Evolutionary conservation across 306 rosid genomes (phyloP), one percentile per base, ranked within the genome.

Genomic region (Castanospermum australe): DNA sequence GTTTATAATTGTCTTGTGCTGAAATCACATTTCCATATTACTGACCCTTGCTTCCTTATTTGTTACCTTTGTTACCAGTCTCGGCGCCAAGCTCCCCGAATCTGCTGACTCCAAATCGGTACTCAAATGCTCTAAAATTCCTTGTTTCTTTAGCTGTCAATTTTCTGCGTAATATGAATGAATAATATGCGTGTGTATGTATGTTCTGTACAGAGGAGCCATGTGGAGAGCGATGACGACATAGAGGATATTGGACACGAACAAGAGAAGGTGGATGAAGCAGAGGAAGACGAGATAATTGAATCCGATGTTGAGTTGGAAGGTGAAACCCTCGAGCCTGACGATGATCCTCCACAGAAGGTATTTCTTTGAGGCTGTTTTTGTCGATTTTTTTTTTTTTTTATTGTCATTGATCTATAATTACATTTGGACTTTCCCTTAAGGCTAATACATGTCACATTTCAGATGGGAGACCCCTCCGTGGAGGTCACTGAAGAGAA

Each of bases 301-400:
- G 98, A 93, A 82, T 93, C 98, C 10, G 98, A 93, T 79, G 36
- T 93, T 22, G 98, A 93, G 75, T 88, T 93, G 2, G 98, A 93
- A 74, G 98, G 97, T 65, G 98, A 93, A 39, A 84, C 71, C 18
- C 89, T 92, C 2, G 95, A 93, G 83, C 89, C 97, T 41, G 98
- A 93, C 57, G 74, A 87, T 72, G 98, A 91, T 66, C 93, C 97
- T 69, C 88, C 98, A 5, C 98, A 93, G 78, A 93, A 93, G 93
- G 98, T 88, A 45, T 22, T 65, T 55, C 10, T 5, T 0, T 13
- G 7, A 13, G 61, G 6, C 5, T 11, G 5, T 1, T 20, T 14
- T 11, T 17, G 8, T 12, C n/a, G 2, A 10, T 6, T 89, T 36
- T 33, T 56, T 45, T 42, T 5, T 68, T 73, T 41, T 24, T 0